Evolutionary conservation across 2,329 filamentous ascomycete genomes (phyloP).

Genomic region (Helminthosporium solani): DNA sequence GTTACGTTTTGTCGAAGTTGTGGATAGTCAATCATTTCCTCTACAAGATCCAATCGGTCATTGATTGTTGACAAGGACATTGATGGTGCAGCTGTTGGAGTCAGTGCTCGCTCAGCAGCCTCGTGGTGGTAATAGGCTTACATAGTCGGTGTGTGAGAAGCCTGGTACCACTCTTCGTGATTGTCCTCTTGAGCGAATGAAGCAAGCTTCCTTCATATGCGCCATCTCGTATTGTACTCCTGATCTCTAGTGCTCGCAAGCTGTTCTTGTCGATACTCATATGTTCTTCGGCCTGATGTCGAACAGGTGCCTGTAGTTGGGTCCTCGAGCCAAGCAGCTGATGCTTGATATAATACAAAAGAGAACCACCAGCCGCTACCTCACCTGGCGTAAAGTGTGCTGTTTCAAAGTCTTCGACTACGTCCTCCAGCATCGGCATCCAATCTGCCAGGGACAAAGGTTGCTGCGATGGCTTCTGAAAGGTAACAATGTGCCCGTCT

Average conservation of each 20-base stretch:
- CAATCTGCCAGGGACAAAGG: constrained; percentile 62
- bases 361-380: constrained; percentile 70
- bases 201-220: constrained; percentile 79
- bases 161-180: constrained; percentile 86
- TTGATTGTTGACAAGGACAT: constrained; percentile 81
- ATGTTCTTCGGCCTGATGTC: constrained; percentile 70
- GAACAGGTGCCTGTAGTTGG: constrained; percentile 79
- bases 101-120: constrained; percentile 5
- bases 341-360: constrained; percentile 82
- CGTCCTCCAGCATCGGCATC: constrained; percentile 73
- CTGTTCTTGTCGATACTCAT: constrained; percentile 94
- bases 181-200: constrained; percentile 84
- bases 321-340: constrained; percentile 75
- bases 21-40: constrained; percentile 66
- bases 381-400: constrained; percentile 67
- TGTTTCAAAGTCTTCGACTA: constrained; percentile 57
- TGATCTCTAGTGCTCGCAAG: constrained; percentile 83
- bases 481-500: constrained; percentile 75
- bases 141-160: constrained; percentile 83
- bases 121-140: constrained; percentile 32
- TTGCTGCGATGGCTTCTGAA: constrained; percentile 54
- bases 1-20: constrained; percentile 70
- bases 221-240: constrained; percentile 80
- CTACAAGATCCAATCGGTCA: constrained; percentile 76
- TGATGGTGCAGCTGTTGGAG: constrained; percentile 67